A percentile compares a stretch with the other conserved stretches of the same genome.
Conservation (phyloP, 148 eudicot genomes). For the Bassia scoparia region DNA sequence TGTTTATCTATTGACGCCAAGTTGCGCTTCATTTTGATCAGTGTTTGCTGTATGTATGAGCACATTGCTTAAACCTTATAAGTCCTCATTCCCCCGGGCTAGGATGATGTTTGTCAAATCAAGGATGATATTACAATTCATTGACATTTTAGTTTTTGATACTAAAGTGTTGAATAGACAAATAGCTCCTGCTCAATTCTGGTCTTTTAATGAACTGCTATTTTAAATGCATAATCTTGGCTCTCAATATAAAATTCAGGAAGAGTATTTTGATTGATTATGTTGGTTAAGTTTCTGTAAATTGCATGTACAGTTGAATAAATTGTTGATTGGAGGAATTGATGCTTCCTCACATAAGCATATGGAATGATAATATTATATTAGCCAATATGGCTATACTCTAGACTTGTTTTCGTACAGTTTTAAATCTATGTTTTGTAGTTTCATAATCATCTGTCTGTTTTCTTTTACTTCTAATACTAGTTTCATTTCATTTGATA, state of each 20-base stretch:
- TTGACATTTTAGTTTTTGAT: too few species aligned
- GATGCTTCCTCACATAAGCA: background rate
- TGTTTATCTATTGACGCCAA: too few species aligned
- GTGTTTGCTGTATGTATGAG: background rate
- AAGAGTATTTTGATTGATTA: background rate
- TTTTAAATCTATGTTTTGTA: background rate
- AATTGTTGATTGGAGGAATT: background rate
- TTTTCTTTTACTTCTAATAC: background rate
- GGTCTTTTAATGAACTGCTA: too few species aligned
- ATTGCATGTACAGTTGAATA: too few species aligned
- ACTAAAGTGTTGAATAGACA: too few species aligned
- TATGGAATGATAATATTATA: background rate
- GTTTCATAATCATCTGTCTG: too few species aligned
- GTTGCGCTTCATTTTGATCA: background rate
- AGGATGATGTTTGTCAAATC: background rate
- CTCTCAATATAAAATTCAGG: background rate
- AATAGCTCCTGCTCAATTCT: too few species aligned
- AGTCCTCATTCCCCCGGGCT: too few species aligned
- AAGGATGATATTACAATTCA: too few species aligned
- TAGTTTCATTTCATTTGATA: background rate
- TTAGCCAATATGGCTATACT: background rate
- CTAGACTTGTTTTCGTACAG: background rate
- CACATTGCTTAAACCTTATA: background rate
- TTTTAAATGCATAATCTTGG: too few species aligned
- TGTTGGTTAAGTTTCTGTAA: too few species aligned